Percentiles rank a stretch among this genome's conserved stretches.
Conservation (phyloP, 176 grass and related monocot species). For the Avena sativa region DNA sequence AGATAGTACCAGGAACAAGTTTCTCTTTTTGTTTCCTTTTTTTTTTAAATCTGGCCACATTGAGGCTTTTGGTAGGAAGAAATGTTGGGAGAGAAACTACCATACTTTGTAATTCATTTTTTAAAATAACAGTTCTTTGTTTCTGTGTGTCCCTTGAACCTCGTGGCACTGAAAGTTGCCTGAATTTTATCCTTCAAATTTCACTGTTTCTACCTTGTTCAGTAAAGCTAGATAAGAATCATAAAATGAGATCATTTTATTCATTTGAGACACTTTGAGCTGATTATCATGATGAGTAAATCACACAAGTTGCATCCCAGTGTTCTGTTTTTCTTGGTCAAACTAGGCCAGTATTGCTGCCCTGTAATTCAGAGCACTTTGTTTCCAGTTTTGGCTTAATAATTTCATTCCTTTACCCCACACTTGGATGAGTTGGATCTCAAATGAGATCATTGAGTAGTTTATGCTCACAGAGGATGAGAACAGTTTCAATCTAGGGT, state of each 20-base stretch:
- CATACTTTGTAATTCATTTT: background rate
- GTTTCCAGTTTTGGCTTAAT: background rate
- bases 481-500: background rate
- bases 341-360: background rate
- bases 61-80: background rate
- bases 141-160: background rate
- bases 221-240: background rate
- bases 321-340: background rate
- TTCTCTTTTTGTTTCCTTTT: background rate
- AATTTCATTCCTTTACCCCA: background rate
- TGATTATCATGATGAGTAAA: background rate
- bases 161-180: background rate
- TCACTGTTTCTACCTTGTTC: constrained; percentile 6
- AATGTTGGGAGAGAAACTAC: background rate
- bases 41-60: background rate
- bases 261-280: background rate
- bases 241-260: background rate
- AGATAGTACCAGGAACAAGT: background rate
- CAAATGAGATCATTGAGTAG: background rate
- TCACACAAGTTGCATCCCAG: background rate
- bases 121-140: background rate
- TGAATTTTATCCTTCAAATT: constrained; percentile 18
- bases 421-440: background rate
- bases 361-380: background rate
- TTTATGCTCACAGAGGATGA: background rate